A percentile compares a stretch with the other conserved stretches of the same genome.
Evolutionary conservation across 441 rosid genomes (phyloP).

Genomic region (Codiaeum variegatum): DNA sequence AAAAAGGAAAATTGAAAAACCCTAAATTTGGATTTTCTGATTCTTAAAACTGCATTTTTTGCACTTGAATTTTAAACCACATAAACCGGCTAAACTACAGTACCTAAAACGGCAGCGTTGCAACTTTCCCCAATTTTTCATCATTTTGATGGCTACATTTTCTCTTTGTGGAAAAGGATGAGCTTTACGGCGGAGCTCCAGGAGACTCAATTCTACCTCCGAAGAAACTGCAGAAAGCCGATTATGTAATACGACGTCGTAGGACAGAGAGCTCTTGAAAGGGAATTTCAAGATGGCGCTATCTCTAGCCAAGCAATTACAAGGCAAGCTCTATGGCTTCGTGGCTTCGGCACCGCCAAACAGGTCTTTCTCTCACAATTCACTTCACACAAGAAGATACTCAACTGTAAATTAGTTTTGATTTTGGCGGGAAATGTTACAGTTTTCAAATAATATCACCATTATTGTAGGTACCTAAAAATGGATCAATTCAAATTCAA

Average conservation of each 20-base stretch:
- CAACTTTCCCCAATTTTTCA: not conserved
- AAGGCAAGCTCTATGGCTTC: slow-evolving; percentile 37
- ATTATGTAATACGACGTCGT: slow-evolving; percentile 31
- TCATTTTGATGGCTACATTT: not conserved
- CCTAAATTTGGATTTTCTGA: not conserved
- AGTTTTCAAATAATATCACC: not conserved
- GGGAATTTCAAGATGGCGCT: slow-evolving; percentile 40
- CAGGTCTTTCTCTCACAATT: slow-evolving; percentile 24
- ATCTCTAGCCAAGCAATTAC: slow-evolving; percentile 44
- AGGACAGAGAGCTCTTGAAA: slow-evolving; percentile 41
- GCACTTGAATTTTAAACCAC: slow-evolving; percentile 7
- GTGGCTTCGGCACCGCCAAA: slow-evolving; percentile 45
- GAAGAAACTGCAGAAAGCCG: not conserved
- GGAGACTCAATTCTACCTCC: not conserved
- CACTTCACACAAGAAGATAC: not conserved
- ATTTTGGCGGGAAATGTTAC: not conserved
- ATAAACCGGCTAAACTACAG: slow-evolving; percentile 1
- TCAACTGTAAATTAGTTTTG: too few relatives aligned
- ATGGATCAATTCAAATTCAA: slow-evolving; percentile 25
- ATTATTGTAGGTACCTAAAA: slow-evolving; percentile 39
- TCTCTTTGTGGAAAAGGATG: not conserved
- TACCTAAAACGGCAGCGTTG: slow-evolving; percentile 10
- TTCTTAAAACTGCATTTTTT: not conserved
- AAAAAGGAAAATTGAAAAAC: slow-evolving; percentile 3
- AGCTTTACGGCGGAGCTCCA: slow-evolving; percentile 10